Evolutionary conservation across 2,329 filamentous ascomycete species (phyloP), one percentile per base, ranked within the genome.

Genomic region (Aureobasidium pullulans): DNA sequence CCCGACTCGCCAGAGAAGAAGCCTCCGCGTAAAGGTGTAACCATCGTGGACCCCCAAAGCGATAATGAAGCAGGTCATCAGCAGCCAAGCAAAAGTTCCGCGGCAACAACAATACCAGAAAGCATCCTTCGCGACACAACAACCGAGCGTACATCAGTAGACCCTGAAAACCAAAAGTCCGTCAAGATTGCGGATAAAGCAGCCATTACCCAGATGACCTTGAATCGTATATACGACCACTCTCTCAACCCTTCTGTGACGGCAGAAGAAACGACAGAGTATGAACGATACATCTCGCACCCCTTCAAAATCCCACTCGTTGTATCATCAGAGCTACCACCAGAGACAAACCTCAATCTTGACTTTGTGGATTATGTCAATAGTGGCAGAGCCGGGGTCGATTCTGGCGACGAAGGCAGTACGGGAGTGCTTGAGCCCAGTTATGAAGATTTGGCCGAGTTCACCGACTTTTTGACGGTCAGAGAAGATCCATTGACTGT

Each of bases 271-370:
- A 84, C 85, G 28, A 85, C 88, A 48, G 94, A 97, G 70, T 99
- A 99, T 71, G 82, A 86, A 61, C 84, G 88, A 28, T 99, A 97
- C 73, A 85, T 99, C 65, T 84, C 83, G 49, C 94, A 99, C 68
- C 92, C 94, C 1, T 86, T 96, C 59, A 92, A 87, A 57, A 84
- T 99, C 0, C 91, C 93, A 0, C 81, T 99, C 1, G 90, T 94
- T 0, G 81, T 89, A 1, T 88, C 86, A 4, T 84, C 81, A 40
- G 85, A 89, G 61, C 80, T 83, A 3, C 84, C 85, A 0, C 46
- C 80, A 8, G 76, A 78, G 11, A 73, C 76, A 11, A 56, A 79
- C 37, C 69, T 78, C 9, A 81, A 79, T 42, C 69, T 78, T 19
- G 90, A 96, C 64, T 91, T 94, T 67, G 77, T 89, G 61, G 89